Base-by-base conservation (phyloP, 2,329 filamentous ascomycete species). In the Diatrype stigma region DNA sequence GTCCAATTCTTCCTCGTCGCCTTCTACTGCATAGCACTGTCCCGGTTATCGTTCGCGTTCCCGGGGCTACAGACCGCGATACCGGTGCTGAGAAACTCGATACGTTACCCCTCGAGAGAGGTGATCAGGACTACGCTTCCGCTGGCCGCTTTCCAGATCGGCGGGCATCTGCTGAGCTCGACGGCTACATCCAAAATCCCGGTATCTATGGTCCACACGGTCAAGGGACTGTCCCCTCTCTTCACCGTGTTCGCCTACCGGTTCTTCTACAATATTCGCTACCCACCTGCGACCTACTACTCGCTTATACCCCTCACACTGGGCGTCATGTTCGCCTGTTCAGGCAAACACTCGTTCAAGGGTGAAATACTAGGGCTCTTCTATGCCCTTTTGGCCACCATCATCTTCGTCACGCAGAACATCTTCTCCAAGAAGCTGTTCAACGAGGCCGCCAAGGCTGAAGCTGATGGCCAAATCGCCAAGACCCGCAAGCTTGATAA, bases 341-440 rank as follows among this genome's bases (percentile, higher is more conserved):
- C 93, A 1, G 89, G 92, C 12, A 90, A 91, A 64, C 73, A 76
- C 40, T 71, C 71, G 6, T 92, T 96, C 61, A 87, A 84, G 21
- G 93, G 89, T 28, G 92, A 99, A 65, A 81, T 96, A 56, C 80
- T 94, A 47, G 94, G 94, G n/a, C 87, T 99, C 17, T 63, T 93
- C 11, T 93, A 92, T 63, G 92, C 94, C 3, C 86, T 99, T 35
- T 75, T 90, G 32, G 92, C 90, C n/a, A 90, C 94, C 7, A 76
- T 97, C 50, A 87, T 97, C 57, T 99, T 99, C 65, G 94, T 99
- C 34, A 94, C 91, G 0, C 94, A 99, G 67, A 99, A 99, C 66
- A 99, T 99, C 51, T 96, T 96, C 59, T 97, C 93, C 19, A 99
- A 99, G 72, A 90, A 90, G 58, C 84, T 99, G 10, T 99, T 99